Evolutionary conservation across 345 rosid species (phyloP), one percentile per base, ranked within the genome.

Genomic region (Salix koriyanagi): DNA sequence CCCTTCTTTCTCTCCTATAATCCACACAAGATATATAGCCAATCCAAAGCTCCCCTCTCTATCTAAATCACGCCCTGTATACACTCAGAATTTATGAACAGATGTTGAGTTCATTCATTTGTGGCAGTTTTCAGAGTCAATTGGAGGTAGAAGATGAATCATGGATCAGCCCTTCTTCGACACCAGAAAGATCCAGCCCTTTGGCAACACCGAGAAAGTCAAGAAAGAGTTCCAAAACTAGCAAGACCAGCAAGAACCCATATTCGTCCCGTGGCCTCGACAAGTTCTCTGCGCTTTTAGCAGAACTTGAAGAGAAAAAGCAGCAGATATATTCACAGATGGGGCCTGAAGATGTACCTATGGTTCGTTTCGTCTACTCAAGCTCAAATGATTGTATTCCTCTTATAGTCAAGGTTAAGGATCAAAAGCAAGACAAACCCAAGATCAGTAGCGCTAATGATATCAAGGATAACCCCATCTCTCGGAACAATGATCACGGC

Each of bases 201-300:
- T 36, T 62, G 64, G 76, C 84, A 21, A 72, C 86, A 4, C 85
- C 90, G 16, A 86, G 67, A 62, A 84, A 72, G 79, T 80, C 90
- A 78, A 85, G 83, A 72, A 81, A 75, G 50, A 56, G 71, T n/a
- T 72, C 39, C 76, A 79, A 79, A 64, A 44, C 75, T 26, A 74
- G 41, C 76, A 79, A 79, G 66, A 37, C 74, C 15, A 80, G 42
- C 84, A 86, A 89, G 75, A 93, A 94, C 88, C 98, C 97, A 0
- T 93, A 86, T 76, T 85, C 98, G 2, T 76, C 67, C 12, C 91
- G 87, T 6, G 97, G 98, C 42, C 93, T 89, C 3, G 97, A 90
- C 71, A 91, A 90, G 76, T 93, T 93, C 85, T 85, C 93, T 1
- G 84, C 86, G 18, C 94, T 91, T 30, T 46, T 90, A 74, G 81